phyloP scores from a whole-genome alignment of 768 basidiomycete genomes.

The Boletellus sp. region DNA sequence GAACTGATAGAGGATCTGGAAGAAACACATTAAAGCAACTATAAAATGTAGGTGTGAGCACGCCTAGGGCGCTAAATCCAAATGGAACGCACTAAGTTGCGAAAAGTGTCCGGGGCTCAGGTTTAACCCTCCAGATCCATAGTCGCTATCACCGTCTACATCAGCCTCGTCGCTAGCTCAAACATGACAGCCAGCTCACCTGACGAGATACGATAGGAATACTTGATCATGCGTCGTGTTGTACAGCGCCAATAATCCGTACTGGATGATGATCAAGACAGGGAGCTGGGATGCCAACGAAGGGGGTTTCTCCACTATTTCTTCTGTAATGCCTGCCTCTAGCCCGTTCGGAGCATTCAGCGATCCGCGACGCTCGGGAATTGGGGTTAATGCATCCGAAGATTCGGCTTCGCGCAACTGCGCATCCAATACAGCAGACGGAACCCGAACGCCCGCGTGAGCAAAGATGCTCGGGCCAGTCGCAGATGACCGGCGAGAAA shows the following conservation, averaged over 20 bases:
- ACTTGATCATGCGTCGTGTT: constrained; percentile 88
- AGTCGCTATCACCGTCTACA: constrained; percentile 48
- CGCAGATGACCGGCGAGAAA: constrained; percentile 49
- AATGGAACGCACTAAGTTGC: constrained; percentile 63
- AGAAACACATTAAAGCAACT: constrained; percentile 94
- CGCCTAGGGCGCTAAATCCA: background rate
- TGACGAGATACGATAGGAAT: constrained; percentile 85
- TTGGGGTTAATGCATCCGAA: constrained; percentile 43
- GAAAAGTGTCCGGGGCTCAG: constrained; percentile 91
- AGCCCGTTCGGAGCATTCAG: constrained; percentile 21
- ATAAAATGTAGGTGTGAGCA: constrained; percentile 4
- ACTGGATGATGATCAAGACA: constrained; percentile 82
- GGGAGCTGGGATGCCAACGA: constrained; percentile 76
- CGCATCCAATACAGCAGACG: constrained; percentile 71
- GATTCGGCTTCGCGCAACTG: constrained; percentile 50
- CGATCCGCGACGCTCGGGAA: constrained; percentile 45
- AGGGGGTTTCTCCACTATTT: constrained; percentile 50
- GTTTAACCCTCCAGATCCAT: constrained; percentile 83
- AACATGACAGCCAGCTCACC: constrained; percentile 15
- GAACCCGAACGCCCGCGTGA: constrained; percentile 77
- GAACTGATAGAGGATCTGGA: constrained; percentile 89
- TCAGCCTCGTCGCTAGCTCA: background rate
- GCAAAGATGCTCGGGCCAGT: constrained; percentile 75
- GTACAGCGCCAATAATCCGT: constrained; percentile 85
- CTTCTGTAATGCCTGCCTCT: constrained; percentile 35